A percentile compares a stretch with the other conserved stretches of the same genome.
These are phyloP conservation scores for Beauveria caledonica DNA, from an alignment of 2,329 filamentous ascomycete species.

Conservation along the genomic window DNA sequence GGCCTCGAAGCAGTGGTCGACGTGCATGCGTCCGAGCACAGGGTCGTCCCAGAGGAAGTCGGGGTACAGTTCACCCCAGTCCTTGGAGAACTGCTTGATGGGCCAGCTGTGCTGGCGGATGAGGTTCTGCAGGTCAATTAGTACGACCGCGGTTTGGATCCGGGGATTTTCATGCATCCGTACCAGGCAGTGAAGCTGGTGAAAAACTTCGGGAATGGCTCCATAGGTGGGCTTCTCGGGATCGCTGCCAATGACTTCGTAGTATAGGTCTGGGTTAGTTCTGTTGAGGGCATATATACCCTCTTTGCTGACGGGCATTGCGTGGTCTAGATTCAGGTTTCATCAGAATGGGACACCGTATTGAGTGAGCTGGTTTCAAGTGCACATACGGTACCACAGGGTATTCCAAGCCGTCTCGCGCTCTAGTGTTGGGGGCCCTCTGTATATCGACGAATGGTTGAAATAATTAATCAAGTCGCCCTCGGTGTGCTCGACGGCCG, in stretches of 20 bases:
- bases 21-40: slow-evolving; percentile 11
- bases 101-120: slow-evolving; percentile 12
- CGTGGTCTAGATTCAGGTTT: neutral
- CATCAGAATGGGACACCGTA: neutral
- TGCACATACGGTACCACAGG: slow-evolving; percentile 10
- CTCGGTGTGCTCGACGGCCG: slow-evolving; percentile 6
- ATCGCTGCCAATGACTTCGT: slow-evolving; percentile 8
- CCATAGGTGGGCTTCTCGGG: slow-evolving; percentile 6
- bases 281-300: slow-evolving; percentile 5
- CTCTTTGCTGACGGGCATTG: slow-evolving; percentile 4
- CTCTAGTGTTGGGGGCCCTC: slow-evolving; percentile 11
- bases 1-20: slow-evolving; percentile 26
- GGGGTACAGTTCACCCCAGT: slow-evolving; percentile 11
- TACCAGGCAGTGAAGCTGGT: slow-evolving; percentile 15
- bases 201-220: slow-evolving; percentile 13
- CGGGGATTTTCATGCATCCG: neutral
- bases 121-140: slow-evolving; percentile 6
- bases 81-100: slow-evolving; percentile 5
- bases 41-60: slow-evolving; percentile 3
- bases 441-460: slow-evolving; percentile 13
- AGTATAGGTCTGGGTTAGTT: slow-evolving; percentile 4
- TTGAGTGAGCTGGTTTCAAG: neutral
- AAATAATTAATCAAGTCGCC: slow-evolving; percentile 11
- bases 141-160: no score
- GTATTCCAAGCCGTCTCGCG: slow-evolving; percentile 12